Conservation (phyloP, 2,329 filamentous ascomycete genomes). For the Fusarium sp. region DNA sequence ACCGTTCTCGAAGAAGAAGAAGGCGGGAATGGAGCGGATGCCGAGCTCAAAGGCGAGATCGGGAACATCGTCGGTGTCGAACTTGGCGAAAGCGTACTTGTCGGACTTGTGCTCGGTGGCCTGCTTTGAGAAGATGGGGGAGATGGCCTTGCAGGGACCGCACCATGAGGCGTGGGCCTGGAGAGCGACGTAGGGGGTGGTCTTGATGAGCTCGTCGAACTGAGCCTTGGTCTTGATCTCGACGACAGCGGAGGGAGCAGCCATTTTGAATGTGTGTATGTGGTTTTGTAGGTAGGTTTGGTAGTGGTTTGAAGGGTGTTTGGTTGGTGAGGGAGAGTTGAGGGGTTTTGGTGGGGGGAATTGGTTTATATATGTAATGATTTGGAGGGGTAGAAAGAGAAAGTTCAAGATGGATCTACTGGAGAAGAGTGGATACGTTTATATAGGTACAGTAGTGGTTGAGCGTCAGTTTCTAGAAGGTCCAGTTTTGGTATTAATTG, state of each 20-base stretch:
- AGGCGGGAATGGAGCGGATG: slow-evolving; percentile 70
- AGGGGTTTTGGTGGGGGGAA: slow-evolving; percentile 36
- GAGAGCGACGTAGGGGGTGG: slow-evolving; percentile 65
- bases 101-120: slow-evolving; percentile 57
- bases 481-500: slow-evolving; percentile 3
- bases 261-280: slow-evolving; percentile 46
- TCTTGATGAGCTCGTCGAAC: slow-evolving; percentile 63
- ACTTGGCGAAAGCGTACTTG: slow-evolving; percentile 67
- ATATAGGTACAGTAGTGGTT: slow-evolving; percentile 1
- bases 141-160: slow-evolving; percentile 71
- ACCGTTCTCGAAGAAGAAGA: slow-evolving; percentile 71
- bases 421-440: slow-evolving; percentile 33
- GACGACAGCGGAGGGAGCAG: slow-evolving; percentile 45
- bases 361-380: slow-evolving; percentile 21
- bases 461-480: slow-evolving; percentile 16
- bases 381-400: slow-evolving; percentile 19
- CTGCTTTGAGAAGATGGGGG: slow-evolving; percentile 66
- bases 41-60: slow-evolving; percentile 64
- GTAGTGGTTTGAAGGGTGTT: slow-evolving; percentile 14
- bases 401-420: slow-evolving; percentile 15
- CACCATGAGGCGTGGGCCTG: slow-evolving; percentile 74
- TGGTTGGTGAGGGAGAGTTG: slow-evolving; percentile 23
- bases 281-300: slow-evolving; percentile 9
- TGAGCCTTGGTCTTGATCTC: slow-evolving; percentile 59
- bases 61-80: slow-evolving; percentile 69